A percentile compares a stretch with the other conserved stretches of the same genome.
These are phyloP conservation scores for Evernia prunastri DNA, from an alignment of 495 filamentous ascomycete genomes.

Conservation along the genomic window DNA sequence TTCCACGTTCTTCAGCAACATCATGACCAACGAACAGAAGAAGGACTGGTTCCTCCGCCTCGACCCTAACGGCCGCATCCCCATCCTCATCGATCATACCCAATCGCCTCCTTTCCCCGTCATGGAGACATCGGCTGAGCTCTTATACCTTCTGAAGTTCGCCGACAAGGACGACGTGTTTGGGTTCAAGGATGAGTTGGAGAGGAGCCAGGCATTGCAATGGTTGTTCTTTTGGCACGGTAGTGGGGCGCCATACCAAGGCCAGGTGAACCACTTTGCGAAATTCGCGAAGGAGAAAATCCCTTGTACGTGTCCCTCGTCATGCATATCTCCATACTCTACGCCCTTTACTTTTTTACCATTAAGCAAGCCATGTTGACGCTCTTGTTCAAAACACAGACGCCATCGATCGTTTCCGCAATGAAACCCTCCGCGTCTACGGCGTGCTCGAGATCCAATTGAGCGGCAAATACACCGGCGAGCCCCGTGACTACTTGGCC, in stretches of 20 bases:
- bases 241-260: constrained; percentile 28
- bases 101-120: constrained; percentile 45
- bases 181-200: constrained; percentile 30
- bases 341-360: not conserved
- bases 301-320: constrained; percentile 32
- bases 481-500: constrained; percentile 45
- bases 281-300: constrained; percentile 41
- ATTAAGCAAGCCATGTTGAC: not conserved
- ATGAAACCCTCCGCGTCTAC: constrained; percentile 47
- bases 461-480: constrained; percentile 28
- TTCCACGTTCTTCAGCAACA: constrained; percentile 27
- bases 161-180: constrained; percentile 42
- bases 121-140: constrained; percentile 48
- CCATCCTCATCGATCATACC: constrained; percentile 45
- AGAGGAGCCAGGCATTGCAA: constrained; percentile 28
- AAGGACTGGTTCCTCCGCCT: constrained; percentile 53
- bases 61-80: constrained; percentile 48
- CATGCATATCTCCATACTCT: not conserved
- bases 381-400: constrained; percentile 27
- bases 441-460: constrained; percentile 49
- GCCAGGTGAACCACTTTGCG: constrained; percentile 33
- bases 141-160: constrained; percentile 45
- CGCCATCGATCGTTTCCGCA: constrained; percentile 48
- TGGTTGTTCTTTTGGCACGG: constrained; percentile 38
- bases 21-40: constrained; percentile 52